These are phyloP conservation scores for Tolypocladium ovalisporum DNA, from an alignment of 2,329 filamentous ascomycete genomes.

Conservation along the genomic window DNA sequence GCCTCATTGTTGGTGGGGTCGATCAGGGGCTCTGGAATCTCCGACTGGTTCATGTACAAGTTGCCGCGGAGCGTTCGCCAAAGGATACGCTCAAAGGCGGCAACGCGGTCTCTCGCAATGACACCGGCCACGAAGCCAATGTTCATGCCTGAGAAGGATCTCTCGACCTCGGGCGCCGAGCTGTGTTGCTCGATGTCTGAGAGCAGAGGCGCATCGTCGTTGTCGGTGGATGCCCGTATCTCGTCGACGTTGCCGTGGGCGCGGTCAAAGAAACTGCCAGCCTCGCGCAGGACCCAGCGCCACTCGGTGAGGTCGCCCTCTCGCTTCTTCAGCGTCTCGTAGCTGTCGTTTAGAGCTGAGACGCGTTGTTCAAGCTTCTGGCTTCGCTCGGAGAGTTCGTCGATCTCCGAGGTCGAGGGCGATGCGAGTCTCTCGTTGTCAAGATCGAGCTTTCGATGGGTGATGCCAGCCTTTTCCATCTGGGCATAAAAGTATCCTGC, in stretches of 20 bases:
- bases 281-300: constrained; percentile 95
- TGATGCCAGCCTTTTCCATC: constrained; percentile 86
- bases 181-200: constrained; percentile 83
- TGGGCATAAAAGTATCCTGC: constrained; percentile 86
- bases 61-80: constrained; percentile 97
- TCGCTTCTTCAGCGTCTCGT: constrained; percentile 95
- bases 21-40: constrained; percentile 87
- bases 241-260: constrained; percentile 95
- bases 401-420: constrained; percentile 88
- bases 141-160: constrained; percentile 94
- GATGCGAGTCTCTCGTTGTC: constrained; percentile 79
- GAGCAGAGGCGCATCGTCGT: constrained; percentile 87
- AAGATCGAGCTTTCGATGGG: constrained; percentile 81
- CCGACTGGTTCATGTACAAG: constrained; percentile 99
- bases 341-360: constrained; percentile 89
- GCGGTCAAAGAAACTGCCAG: constrained; percentile 93
- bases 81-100: constrained; percentile 90
- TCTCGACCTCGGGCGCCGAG: constrained; percentile 56
- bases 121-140: constrained; percentile 98
- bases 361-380: constrained; percentile 88
- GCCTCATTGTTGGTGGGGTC: constrained; percentile 89
- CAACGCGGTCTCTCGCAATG: constrained; percentile 84
- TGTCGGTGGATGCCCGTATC: constrained; percentile 80
- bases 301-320: constrained; percentile 96
- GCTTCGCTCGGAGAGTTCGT: constrained; percentile 85